Conservation (phyloP, 2,329 filamentous ascomycete species). For the Xylariales sp. region DNA sequence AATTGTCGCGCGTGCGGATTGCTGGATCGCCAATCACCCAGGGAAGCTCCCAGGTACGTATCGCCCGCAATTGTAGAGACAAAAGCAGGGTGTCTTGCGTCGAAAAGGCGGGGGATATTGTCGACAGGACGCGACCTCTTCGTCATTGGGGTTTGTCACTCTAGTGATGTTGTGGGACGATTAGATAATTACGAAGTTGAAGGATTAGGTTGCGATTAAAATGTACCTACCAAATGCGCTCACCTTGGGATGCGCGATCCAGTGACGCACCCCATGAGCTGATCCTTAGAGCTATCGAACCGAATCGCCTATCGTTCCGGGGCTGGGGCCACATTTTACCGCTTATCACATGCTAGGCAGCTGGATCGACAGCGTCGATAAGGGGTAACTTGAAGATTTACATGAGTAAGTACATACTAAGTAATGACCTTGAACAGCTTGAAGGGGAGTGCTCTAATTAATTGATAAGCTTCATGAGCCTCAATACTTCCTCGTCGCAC, state of each 20-base stretch:
- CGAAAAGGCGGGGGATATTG: neutral
- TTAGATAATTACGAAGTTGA: neutral
- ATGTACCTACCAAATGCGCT: no score
- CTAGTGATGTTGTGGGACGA: no score
- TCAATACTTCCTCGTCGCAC: constrained; percentile 13
- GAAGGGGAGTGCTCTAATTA: no score
- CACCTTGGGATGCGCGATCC: no score
- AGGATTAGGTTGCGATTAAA: constrained; percentile 2
- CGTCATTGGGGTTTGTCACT: no score
- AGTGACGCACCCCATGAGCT: constrained; percentile 1
- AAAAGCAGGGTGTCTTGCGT: no score
- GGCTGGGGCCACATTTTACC: neutral
- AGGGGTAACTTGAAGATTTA: neutral
- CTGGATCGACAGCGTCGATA: no score
- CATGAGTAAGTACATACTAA: no score
- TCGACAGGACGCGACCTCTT: neutral
- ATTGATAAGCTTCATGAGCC: neutral
- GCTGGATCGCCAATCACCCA: neutral
- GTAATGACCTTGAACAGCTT: neutral
- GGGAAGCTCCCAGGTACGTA: constrained; percentile 5
- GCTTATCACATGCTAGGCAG: constrained; percentile 5
- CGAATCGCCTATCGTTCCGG: neutral
- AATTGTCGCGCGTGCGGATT: no score
- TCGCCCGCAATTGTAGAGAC: no score
- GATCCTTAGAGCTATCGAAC: neutral